A percentile compares a stretch with the other conserved stretches of the same genome.
These are phyloP conservation scores for Cyberlindnera galapagoensis DNA, from an alignment of 805 yeast genomes.

Conservation along the genomic window DNA sequence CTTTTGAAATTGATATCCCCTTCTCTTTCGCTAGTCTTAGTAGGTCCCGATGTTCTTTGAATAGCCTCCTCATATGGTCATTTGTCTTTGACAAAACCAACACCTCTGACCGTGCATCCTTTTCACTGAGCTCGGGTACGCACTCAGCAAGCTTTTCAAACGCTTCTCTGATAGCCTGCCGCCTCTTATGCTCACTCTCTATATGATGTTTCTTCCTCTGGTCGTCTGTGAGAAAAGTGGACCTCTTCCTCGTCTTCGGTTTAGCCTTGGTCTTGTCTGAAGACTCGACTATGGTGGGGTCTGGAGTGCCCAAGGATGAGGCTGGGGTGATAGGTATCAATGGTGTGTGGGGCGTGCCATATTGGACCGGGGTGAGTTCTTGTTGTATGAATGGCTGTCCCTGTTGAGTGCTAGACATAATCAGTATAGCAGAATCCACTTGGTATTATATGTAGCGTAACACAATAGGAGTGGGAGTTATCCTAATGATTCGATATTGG, in stretches of 20 bases:
- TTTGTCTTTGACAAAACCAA: constrained; percentile 62
- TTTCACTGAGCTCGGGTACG: constrained; percentile 65
- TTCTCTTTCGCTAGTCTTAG: constrained; percentile 33
- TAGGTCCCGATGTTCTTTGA: constrained; percentile 42
- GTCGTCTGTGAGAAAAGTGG: constrained; percentile 25
- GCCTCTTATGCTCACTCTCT: constrained; percentile 79
- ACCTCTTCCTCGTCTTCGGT: constrained; percentile 11
- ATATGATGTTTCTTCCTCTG: constrained; percentile 63
- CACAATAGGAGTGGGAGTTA: too few species aligned
- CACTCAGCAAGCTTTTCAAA: constrained; percentile 69
- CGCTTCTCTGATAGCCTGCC: constrained; percentile 78
- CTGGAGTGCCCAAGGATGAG: too few species aligned
- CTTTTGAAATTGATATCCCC: constrained; percentile 19
- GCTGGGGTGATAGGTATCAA: constrained; percentile 1
- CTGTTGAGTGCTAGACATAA: too few species aligned
- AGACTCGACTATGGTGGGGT: neutral
- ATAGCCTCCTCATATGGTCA: constrained; percentile 45
- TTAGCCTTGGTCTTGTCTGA: constrained; percentile 5
- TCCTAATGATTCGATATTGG: too few species aligned
- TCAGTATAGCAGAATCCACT: too few species aligned
- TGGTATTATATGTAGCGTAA: too few species aligned
- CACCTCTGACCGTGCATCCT: constrained; percentile 76
- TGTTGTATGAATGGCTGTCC: too few species aligned
- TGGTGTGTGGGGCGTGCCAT: neutral
- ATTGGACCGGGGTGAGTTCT: too few species aligned